Conservation (phyloP, 1,139 yeast genomes). For the Blastobotrys elegans region DNA sequence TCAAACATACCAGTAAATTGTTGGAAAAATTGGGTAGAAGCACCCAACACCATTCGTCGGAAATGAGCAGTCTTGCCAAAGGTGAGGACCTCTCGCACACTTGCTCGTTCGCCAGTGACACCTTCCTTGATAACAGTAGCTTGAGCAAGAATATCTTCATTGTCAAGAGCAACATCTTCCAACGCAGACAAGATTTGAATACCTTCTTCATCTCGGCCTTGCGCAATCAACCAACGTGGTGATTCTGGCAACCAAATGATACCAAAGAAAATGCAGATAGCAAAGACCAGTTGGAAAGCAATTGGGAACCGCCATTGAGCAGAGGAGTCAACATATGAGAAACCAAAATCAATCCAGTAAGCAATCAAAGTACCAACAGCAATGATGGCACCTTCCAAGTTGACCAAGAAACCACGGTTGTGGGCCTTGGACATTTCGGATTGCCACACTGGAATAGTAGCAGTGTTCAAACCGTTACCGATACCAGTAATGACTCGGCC, state of each 20-base stretch:
- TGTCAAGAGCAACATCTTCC: slow-evolving; percentile 16
- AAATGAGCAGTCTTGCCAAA: slow-evolving; percentile 45
- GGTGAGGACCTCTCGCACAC: slow-evolving; percentile 37
- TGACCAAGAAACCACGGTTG: slow-evolving; percentile 68
- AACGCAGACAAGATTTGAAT: slow-evolving; percentile 43
- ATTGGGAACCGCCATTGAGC: slow-evolving; percentile 46
- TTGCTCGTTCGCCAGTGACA: slow-evolving; percentile 26
- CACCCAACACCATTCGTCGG: slow-evolving; percentile 44
- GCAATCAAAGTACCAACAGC: slow-evolving; percentile 72
- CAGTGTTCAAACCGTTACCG: slow-evolving; percentile 77
- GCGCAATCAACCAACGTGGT: slow-evolving; percentile 50
- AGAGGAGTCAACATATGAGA: slow-evolving; percentile 40
- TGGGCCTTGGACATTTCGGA: slow-evolving; percentile 73
- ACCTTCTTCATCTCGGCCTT: slow-evolving; percentile 34
- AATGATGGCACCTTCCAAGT: slow-evolving; percentile 66
- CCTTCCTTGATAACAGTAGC: slow-evolving; percentile 23
- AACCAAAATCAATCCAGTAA: slow-evolving; percentile 66
- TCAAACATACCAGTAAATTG: slow-evolving; percentile 50
- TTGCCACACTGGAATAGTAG: slow-evolving; percentile 84
- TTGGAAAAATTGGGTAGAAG: slow-evolving; percentile 44
- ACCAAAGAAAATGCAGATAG: slow-evolving; percentile 20
- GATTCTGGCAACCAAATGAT: slow-evolving; percentile 42
- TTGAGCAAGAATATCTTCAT: slow-evolving; percentile 19
- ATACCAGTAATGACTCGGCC: slow-evolving; percentile 75
- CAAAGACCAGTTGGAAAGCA: slow-evolving; percentile 34